phyloP scores from a whole-genome alignment of 2,329 filamentous ascomycete species.

The Tolypocladium inflatum region DNA sequence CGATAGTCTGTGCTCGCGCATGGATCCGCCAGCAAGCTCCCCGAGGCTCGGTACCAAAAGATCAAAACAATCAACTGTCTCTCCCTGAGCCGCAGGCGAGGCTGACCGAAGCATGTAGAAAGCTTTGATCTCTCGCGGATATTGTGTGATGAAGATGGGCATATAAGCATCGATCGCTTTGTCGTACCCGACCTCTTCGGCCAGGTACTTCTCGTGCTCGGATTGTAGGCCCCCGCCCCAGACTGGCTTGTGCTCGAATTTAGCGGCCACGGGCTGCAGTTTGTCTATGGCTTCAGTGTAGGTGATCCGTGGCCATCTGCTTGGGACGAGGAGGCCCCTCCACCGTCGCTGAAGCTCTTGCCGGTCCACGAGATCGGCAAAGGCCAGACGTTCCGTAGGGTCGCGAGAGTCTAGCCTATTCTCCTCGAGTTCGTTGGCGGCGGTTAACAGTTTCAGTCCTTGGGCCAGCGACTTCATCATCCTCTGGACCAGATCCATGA shows the following conservation, averaged over 20 bases:
- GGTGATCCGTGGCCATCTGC: conserved; percentile 68
- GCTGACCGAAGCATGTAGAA: conserved; percentile 56
- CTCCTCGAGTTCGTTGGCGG: conserved; percentile 32
- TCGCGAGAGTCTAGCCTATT: conserved; percentile 24
- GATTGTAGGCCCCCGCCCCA: conserved; percentile 74
- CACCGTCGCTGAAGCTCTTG: conserved; percentile 57
- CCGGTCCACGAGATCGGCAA: conserved; percentile 31
- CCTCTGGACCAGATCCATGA: conserved; percentile 75
- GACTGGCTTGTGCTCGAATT: conserved; percentile 59
- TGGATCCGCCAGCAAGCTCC: conserved; percentile 79
- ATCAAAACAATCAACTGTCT: conserved; percentile 83
- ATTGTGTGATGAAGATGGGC: conserved; percentile 88
- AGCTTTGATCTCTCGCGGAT: conserved; percentile 80
- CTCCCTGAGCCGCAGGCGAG: conserved; percentile 16
- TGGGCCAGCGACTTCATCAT: conserved; percentile 52
- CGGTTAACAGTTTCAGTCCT: conserved; percentile 28
- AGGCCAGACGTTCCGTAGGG: conserved; percentile 30
- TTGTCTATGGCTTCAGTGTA: conserved; percentile 69
- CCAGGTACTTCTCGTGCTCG: conserved; percentile 87
- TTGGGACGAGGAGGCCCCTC: conserved; percentile 48
- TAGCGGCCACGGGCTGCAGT: conserved; percentile 48
- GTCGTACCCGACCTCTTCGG: conserved; percentile 49
- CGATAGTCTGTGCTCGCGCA: conserved; percentile 72
- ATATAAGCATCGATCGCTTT: conserved; percentile 34
- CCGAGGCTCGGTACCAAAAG: conserved; percentile 77